These are phyloP conservation scores for Cryptococcus amylolentus DNA, from an alignment of 1,284 basidiomycete genomes.

Conservation along the genomic window DNA sequence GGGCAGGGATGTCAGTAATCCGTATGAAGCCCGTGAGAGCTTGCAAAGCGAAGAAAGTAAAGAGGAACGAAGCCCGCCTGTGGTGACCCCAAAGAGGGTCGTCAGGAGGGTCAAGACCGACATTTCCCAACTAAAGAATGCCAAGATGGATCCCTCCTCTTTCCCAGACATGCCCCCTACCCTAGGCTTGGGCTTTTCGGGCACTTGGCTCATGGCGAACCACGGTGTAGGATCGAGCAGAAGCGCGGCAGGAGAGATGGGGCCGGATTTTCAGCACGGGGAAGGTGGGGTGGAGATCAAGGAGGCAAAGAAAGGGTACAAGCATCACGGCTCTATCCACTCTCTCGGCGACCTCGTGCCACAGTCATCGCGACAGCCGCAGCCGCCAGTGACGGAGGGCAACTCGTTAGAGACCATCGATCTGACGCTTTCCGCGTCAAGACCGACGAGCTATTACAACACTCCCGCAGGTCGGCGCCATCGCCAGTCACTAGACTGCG, in stretches of 20 bases:
- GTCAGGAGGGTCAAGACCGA: background rate
- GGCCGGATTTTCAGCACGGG: conserved; percentile 18
- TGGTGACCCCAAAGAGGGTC: background rate
- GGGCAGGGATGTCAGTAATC: background rate
- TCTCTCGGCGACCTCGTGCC: background rate
- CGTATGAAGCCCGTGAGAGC: background rate
- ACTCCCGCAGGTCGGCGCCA: background rate
- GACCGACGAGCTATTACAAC: conserved; percentile 4
- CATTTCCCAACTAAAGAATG: background rate
- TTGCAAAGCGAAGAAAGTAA: background rate
- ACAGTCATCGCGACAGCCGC: background rate
- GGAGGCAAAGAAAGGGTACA: background rate
- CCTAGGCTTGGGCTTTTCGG: conserved; percentile 16
- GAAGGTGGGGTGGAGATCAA: conserved; percentile 12
- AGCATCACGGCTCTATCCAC: background rate
- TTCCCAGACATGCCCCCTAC: conserved; percentile 1
- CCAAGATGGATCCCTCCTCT: background rate
- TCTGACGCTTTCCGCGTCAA: conserved; percentile 8
- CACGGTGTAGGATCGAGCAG: background rate
- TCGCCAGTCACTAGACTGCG: background rate
- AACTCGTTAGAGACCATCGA: conserved; percentile 8
- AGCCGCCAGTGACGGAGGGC: background rate
- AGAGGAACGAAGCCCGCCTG: background rate
- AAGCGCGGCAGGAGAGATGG: background rate
- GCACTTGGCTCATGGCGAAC: conserved; percentile 9